Evolutionary conservation across 306 rosid species (phyloP).

Genomic region (Lupinus albus): DNA sequence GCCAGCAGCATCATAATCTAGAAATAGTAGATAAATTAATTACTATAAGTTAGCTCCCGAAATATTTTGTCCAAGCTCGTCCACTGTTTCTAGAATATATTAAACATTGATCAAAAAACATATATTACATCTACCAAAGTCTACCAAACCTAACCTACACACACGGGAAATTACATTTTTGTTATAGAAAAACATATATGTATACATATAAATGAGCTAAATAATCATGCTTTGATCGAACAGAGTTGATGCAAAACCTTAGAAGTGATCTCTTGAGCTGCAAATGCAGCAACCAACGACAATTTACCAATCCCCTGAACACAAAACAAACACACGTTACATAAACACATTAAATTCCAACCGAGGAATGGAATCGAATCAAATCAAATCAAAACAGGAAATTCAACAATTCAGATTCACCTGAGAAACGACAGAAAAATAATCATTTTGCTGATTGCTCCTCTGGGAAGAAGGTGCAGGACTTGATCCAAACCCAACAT

Average conservation of each 20-base stretch:
- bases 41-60: too few relatives aligned
- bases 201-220: too few relatives aligned
- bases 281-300: slow-evolving; percentile 84
- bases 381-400: neutral
- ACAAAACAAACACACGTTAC: neutral
- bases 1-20: too few relatives aligned
- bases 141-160: too few relatives aligned
- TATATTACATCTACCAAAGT: too few relatives aligned
- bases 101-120: too few relatives aligned
- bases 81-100: too few relatives aligned
- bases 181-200: neutral
- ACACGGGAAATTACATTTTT: too few relatives aligned
- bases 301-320: slow-evolving; percentile 78
- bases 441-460: slow-evolving; percentile 59
- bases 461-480: slow-evolving; percentile 53
- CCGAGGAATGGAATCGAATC: neutral
- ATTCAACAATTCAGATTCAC: slow-evolving; percentile 37
- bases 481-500: slow-evolving; percentile 84
- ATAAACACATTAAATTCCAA: neutral
- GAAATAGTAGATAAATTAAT: too few relatives aligned
- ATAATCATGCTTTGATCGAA: neutral
- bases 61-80: too few relatives aligned
- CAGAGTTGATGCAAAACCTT: slow-evolving; percentile 54
- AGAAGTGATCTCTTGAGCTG: slow-evolving; percentile 74
- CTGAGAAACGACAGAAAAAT: slow-evolving; percentile 88